Percentiles rank a stretch among this genome's conserved stretches.
Conservation (phyloP, 805 yeast species). For the Myxozyma sirexii region DNA sequence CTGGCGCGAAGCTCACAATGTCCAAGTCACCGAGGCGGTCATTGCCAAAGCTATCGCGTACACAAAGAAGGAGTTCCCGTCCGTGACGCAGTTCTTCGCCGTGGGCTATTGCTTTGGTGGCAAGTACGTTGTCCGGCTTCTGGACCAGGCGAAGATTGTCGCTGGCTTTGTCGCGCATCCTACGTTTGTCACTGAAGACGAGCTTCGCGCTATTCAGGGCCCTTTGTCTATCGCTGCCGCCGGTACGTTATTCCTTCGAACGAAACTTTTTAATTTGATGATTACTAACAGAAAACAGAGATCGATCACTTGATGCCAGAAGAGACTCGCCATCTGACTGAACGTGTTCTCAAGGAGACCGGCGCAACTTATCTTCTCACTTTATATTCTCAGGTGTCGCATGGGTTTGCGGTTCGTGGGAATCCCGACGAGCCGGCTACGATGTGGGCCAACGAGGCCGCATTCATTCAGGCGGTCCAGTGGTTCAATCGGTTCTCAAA, state of each 20-base stretch:
- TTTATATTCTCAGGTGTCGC: conserved; percentile 62
- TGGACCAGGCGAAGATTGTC: conserved; percentile 40
- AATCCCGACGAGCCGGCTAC: conserved; percentile 58
- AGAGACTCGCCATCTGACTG: conserved; percentile 65
- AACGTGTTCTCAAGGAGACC: conserved; percentile 56
- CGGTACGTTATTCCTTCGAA: conserved; percentile 43
- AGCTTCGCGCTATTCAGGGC: conserved; percentile 58
- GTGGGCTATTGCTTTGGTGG: conserved; percentile 83
- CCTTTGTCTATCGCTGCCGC: conserved; percentile 77
- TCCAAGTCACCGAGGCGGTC: conserved; percentile 49
- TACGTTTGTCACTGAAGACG: conserved; percentile 66
- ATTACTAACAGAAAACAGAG: conserved; percentile 38
- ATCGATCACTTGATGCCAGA: conserved; percentile 61
- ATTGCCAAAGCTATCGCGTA: conserved; percentile 51
- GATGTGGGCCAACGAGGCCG: conserved; percentile 68
- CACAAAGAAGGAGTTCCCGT: conserved; percentile 46
- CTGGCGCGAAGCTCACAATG: conserved; percentile 55
- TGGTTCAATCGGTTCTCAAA: conserved; percentile 32
- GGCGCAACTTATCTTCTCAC: conserved; percentile 62
- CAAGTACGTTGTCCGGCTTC: conserved; percentile 56
- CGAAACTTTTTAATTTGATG: no score
- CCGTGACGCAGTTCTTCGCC: conserved; percentile 48
- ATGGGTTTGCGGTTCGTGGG: conserved; percentile 82
- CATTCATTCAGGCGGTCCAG: conserved; percentile 44
- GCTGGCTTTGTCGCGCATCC: conserved; percentile 80